A percentile compares a stretch with the other conserved stretches of the same genome.
phyloP scores from a whole-genome alignment of 1,139 yeast genomes.

The Protomyces arabidopsidicola region DNA sequence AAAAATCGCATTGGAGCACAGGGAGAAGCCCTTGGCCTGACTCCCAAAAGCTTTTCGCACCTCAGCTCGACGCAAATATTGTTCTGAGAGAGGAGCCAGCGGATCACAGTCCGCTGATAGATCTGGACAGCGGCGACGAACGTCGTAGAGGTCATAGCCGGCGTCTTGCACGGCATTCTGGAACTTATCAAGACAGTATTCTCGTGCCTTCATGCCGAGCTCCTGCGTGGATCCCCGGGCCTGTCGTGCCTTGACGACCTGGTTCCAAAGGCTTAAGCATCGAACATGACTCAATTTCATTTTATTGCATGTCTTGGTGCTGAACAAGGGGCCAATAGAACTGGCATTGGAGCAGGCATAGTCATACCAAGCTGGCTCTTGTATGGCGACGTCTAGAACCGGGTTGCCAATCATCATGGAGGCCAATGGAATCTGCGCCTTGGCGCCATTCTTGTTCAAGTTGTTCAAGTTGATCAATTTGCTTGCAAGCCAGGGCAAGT shows the following conservation, averaged over 20 bases:
- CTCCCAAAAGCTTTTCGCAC: slow-evolving; percentile 80
- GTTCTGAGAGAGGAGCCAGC: slow-evolving; percentile 59
- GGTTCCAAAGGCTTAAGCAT: slow-evolving; percentile 69
- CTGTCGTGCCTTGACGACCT: slow-evolving; percentile 82
- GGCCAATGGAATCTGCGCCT: slow-evolving; percentile 59
- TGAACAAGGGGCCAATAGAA: slow-evolving; percentile 61
- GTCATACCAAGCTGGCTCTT: slow-evolving; percentile 81
- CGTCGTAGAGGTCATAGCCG: slow-evolving; percentile 88
- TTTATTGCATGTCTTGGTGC: slow-evolving; percentile 69
- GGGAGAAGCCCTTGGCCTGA: slow-evolving; percentile 62
- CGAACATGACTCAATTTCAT: slow-evolving; percentile 72
- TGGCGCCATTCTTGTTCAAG: slow-evolving; percentile 43
- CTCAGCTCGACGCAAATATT: slow-evolving; percentile 60
- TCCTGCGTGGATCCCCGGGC: slow-evolving; percentile 69
- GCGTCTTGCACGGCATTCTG: slow-evolving; percentile 77
- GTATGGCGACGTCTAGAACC: slow-evolving; percentile 83
- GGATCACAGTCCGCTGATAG: slow-evolving; percentile 65
- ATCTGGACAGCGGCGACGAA: slow-evolving; percentile 79
- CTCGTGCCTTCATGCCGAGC: slow-evolving; percentile 11
- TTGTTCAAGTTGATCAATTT: slow-evolving; percentile 58
- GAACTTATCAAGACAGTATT: no score
- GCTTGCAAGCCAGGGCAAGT: slow-evolving; percentile 78
- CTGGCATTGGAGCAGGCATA: slow-evolving; percentile 66
- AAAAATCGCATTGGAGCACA: slow-evolving; percentile 83
- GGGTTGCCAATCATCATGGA: slow-evolving; percentile 95